Conservation (phyloP, 1,284 basidiomycete species). For the Hymenochaete sp. region DNA sequence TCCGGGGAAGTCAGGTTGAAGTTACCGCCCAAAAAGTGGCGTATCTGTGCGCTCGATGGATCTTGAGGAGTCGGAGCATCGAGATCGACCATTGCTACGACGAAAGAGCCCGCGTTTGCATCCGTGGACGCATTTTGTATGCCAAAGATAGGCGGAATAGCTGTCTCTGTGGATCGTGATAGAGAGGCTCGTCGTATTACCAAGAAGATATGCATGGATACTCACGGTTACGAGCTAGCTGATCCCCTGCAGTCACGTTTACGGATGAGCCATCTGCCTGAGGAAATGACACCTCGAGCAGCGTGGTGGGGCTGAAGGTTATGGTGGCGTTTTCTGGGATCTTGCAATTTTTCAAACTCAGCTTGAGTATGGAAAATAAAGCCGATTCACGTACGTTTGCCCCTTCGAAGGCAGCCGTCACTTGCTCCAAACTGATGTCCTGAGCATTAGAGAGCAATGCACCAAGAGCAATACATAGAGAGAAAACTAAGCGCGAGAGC, state of each 20-base stretch:
- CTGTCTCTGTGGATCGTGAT: conserved; percentile 11
- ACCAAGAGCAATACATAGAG: not conserved
- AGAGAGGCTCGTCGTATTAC: not conserved
- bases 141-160: conserved; percentile 15
- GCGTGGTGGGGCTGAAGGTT: conserved; percentile 13
- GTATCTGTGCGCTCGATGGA: conserved; percentile 32
- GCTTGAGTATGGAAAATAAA: no score
- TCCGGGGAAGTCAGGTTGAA: conserved; percentile 27
- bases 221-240: conserved; percentile 15
- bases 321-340: conserved; percentile 11
- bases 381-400: conserved; percentile 5
- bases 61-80: conserved; percentile 42
- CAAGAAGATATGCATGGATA: not conserved
- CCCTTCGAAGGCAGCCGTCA: conserved; percentile 9
- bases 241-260: conserved; percentile 10
- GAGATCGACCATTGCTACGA: conserved; percentile 40
- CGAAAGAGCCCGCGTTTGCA: conserved; percentile 26
- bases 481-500: not conserved
- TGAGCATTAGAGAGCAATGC: conserved; percentile 3
- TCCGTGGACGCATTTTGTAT: conserved; percentile 3
- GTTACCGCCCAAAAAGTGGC: conserved; percentile 38
- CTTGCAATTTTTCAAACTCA: not conserved
- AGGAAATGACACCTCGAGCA: conserved; percentile 16
- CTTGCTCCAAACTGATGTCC: conserved; percentile 8
- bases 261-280: conserved; percentile 5